Evolutionary conservation across 1,284 basidiomycete species (phyloP).

Genomic region (Gymnopus androsaceus): DNA sequence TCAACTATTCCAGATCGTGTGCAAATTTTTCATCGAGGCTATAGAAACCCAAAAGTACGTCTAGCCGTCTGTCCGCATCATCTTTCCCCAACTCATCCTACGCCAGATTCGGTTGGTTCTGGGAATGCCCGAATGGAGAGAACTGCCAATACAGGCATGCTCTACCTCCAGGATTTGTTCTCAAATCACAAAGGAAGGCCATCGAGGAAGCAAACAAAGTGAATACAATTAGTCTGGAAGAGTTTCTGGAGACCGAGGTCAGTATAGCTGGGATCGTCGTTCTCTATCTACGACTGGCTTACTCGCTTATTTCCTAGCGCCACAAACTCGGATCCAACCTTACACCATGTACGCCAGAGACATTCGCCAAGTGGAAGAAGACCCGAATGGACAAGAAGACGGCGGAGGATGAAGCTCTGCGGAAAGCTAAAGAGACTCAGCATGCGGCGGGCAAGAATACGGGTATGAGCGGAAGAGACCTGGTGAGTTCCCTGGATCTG

Average conservation of each 20-base stretch:
- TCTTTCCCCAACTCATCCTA: constrained; percentile 3
- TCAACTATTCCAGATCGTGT: constrained; percentile 74
- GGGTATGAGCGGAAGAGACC: constrained; percentile 94
- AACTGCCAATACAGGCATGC: constrained; percentile 95
- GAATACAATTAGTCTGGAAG: constrained; percentile 90
- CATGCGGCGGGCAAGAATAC: constrained; percentile 87
- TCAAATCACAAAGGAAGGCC: constrained; percentile 90
- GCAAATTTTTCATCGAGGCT: constrained; percentile 96
- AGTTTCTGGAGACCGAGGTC: constrained; percentile 97
- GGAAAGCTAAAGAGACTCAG: constrained; percentile 86
- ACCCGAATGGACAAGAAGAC: constrained; percentile 91
- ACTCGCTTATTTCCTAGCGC: constrained; percentile 60
- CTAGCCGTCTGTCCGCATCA: constrained; percentile 22
- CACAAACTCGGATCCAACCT: constrained; percentile 92
- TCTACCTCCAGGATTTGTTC: constrained; percentile 92
- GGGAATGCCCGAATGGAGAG: constrained; percentile 88
- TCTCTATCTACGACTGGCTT: too few relatives aligned
- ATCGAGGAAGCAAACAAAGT: constrained; percentile 85
- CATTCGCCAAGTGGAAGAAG: constrained; percentile 95
- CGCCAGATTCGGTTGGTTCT: constrained; percentile 88
- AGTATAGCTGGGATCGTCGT: constrained; percentile 22
- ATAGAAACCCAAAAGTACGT: constrained; percentile 88
- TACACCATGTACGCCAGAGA: constrained; percentile 94
- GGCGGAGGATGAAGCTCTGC: constrained; percentile 79
- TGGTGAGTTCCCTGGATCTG: constrained; percentile 56